A percentile compares a stretch with the other conserved stretches of the same genome.
Evolutionary conservation across 2,329 filamentous ascomycete species (phyloP).

Genomic region (Aspergillus sp.): DNA sequence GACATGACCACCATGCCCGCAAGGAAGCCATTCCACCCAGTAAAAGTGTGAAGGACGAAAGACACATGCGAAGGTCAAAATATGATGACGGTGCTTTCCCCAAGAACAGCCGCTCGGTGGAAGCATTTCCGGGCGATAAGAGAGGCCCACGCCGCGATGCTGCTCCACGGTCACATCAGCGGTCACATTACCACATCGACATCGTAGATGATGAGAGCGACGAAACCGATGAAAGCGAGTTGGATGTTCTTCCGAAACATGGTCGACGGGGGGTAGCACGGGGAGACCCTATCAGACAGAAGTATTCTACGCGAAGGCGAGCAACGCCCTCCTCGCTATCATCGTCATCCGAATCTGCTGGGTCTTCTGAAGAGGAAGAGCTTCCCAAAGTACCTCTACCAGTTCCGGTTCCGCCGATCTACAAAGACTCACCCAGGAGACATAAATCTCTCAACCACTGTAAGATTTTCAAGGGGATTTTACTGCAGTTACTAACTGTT

Average conservation of each 20-base stretch:
- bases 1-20: not conserved
- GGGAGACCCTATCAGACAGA: conserved; percentile 33
- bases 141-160: conserved; percentile 6
- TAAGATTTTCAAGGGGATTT: conserved; percentile 25
- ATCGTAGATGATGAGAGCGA: conserved; percentile 14
- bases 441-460: not conserved
- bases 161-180: conserved; percentile 10
- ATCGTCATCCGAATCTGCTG: conserved; percentile 1
- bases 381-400: conserved; percentile 37
- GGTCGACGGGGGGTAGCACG: conserved; percentile 23
- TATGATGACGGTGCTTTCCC: conserved; percentile 7
- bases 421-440: conserved; percentile 3
- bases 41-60: conserved; percentile 9
- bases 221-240: conserved; percentile 12
- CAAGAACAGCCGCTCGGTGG: not conserved
- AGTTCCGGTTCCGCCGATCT: conserved; percentile 1
- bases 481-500: conserved; percentile 16
- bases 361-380: conserved; percentile 26
- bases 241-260: conserved; percentile 30
- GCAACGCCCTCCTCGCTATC: conserved; percentile 35
- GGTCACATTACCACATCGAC: conserved; percentile 16
- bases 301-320: conserved; percentile 16
- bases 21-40: conserved; percentile 9
- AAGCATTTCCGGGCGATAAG: conserved; percentile 10
- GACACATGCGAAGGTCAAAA: conserved; percentile 1